These are phyloP conservation scores for Oenanthe sinensis DNA, from an alignment of 129 eudicot genomes.

Conservation along the genomic window DNA sequence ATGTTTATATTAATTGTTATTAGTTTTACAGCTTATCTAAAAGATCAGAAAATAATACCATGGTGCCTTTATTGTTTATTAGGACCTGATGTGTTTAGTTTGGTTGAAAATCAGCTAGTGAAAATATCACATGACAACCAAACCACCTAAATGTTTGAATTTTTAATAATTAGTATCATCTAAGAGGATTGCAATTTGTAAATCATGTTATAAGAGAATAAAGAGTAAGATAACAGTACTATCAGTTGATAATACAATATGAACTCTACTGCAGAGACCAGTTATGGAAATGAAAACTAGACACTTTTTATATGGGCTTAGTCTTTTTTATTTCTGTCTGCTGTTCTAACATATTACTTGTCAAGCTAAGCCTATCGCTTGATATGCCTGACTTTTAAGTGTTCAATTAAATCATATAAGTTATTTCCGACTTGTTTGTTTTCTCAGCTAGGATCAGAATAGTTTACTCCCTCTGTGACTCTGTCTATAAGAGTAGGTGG, in stretches of 20 bases:
- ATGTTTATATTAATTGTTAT: background rate
- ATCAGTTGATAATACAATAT: background rate
- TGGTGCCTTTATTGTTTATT: background rate
- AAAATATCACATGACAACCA: background rate
- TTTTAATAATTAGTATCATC: background rate
- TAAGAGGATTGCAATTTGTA: background rate
- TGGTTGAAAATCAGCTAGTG: background rate
- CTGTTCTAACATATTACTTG: background rate
- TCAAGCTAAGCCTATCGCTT: background rate
- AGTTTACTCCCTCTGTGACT: too few relatives aligned
- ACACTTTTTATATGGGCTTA: background rate
- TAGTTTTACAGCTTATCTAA: background rate
- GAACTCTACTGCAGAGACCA: background rate
- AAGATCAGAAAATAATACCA: background rate
- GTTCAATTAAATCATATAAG: background rate
- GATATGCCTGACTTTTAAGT: background rate
- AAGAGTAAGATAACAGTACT: background rate
- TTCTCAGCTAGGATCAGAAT: background rate
- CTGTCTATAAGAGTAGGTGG: background rate
- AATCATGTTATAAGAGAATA: background rate
- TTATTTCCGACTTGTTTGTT: background rate
- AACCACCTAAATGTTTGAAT: background rate
- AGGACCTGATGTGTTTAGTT: background rate
- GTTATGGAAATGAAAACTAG: background rate
- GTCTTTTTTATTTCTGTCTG: background rate